Percentiles rank a stretch among this genome's conserved stretches.
Conservation (phyloP, 2,329 filamentous ascomycete genomes). For the Aspergillus brasiliensis region DNA sequence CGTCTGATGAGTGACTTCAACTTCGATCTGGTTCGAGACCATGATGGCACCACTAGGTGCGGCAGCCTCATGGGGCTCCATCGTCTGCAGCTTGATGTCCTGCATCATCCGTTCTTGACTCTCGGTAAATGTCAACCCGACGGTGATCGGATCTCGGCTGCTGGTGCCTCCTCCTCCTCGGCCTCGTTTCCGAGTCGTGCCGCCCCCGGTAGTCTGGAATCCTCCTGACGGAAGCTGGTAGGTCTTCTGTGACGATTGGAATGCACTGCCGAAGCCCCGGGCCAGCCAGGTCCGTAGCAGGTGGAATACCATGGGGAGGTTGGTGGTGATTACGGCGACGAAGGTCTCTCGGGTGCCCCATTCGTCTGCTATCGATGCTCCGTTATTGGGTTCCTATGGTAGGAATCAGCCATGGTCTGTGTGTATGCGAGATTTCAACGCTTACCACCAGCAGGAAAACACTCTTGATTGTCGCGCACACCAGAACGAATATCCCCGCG, state of each 20-base stretch:
- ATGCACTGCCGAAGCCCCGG: conserved; percentile 40
- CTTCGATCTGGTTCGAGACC: conserved; percentile 47
- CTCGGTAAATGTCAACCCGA: conserved; percentile 43
- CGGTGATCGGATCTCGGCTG: conserved; percentile 37
- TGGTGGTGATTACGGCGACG: conserved; percentile 42
- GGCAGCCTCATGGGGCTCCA: conserved; percentile 27
- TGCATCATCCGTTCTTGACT: conserved; percentile 51
- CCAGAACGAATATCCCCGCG: conserved; percentile 55
- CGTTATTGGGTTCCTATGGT: conserved; percentile 31
- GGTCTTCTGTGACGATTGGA: conserved; percentile 42
- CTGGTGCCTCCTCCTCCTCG: conserved; percentile 31
- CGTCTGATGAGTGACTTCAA: conserved; percentile 38
- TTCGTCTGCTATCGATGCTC: conserved; percentile 35
- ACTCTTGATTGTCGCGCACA: conserved; percentile 55
- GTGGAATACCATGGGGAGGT: conserved; percentile 44
- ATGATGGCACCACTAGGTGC: conserved; percentile 32
- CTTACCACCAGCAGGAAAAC: conserved; percentile 47
- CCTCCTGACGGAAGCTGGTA: conserved; percentile 41
- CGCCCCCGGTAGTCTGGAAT: conserved; percentile 25
- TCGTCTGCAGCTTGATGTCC: conserved; percentile 44
- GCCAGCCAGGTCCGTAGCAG: conserved; percentile 45
- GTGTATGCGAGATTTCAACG: not conserved
- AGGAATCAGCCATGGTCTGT: not conserved
- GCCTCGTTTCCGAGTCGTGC: conserved; percentile 33
- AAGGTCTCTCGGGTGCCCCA: conserved; percentile 46